These are phyloP conservation scores for Pichia sp. DNA, from an alignment of 1,139 yeast species.

Conservation along the genomic window DNA sequence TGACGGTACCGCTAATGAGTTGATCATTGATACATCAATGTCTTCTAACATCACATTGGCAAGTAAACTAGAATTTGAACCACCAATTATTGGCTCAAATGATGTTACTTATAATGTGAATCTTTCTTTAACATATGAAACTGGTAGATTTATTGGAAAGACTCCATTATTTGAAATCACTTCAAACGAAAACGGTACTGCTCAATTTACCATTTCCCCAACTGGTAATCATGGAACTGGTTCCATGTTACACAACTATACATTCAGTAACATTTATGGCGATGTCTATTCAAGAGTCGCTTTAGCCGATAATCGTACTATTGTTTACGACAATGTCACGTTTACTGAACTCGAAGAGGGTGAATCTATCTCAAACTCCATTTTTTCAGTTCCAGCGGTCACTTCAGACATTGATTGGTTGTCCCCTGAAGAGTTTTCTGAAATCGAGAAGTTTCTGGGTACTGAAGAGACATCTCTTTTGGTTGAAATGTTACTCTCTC, in stretches of 20 bases:
- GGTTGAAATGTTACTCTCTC: neutral
- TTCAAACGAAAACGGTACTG: slow-evolving; percentile 38
- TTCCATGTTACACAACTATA: slow-evolving; percentile 32
- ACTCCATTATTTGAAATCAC: slow-evolving; percentile 20
- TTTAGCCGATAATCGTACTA: slow-evolving; percentile 32
- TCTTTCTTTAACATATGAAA: slow-evolving; percentile 9
- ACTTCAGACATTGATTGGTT: neutral
- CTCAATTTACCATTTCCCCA: slow-evolving; percentile 36
- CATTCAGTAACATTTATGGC: slow-evolving; percentile 21
- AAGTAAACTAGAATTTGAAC: slow-evolving; percentile 11
- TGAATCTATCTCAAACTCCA: too few species aligned
- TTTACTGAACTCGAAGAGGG: neutral
- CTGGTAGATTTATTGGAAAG: slow-evolving; percentile 5
- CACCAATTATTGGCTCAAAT: slow-evolving; percentile 5
- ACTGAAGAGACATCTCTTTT: slow-evolving; percentile 1
- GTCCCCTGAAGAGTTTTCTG: slow-evolving; percentile 2
- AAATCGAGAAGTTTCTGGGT: slow-evolving; percentile 2
- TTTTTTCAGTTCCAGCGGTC: too few species aligned
- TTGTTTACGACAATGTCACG: slow-evolving; percentile 26
- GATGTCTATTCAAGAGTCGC: slow-evolving; percentile 33
- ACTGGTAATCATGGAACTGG: slow-evolving; percentile 48
- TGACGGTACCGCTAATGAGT: slow-evolving; percentile 13
- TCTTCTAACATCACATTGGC: slow-evolving; percentile 18
- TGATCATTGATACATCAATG: slow-evolving; percentile 11
- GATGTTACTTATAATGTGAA: slow-evolving; percentile 20